These are phyloP conservation scores for Rhizoctonia solani DNA, from an alignment of 1,284 basidiomycete genomes.

Conservation along the genomic window DNA sequence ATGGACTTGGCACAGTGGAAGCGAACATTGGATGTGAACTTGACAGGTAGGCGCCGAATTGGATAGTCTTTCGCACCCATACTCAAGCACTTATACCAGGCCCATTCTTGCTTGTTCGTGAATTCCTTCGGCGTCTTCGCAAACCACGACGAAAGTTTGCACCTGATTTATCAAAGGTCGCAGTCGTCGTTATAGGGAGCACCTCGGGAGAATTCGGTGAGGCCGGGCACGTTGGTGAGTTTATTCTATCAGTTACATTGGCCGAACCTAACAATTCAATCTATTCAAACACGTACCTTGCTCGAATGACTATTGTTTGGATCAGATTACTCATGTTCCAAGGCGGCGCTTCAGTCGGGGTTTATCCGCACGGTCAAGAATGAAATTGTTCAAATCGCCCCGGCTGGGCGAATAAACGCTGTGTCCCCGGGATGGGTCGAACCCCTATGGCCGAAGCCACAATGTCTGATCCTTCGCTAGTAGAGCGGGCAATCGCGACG, in stretches of 20 bases:
- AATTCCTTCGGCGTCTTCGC: conserved; percentile 59
- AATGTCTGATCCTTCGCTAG: conserved; percentile 52
- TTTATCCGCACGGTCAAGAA: conserved; percentile 71
- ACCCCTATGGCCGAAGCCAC: conserved; percentile 62
- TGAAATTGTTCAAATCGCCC: conserved; percentile 77
- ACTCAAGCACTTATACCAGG: neutral
- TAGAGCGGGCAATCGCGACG: conserved; percentile 66
- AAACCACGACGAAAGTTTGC: conserved; percentile 46
- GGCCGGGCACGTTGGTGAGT: conserved; percentile 66
- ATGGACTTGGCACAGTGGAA: conserved; percentile 72
- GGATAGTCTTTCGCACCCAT: neutral
- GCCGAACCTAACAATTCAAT: conserved; percentile 35
- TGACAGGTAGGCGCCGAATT: conserved; percentile 53
- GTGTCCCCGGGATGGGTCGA: conserved; percentile 72
- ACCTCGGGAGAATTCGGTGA: conserved; percentile 76
- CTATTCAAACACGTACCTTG: neutral
- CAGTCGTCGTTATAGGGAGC: conserved; percentile 69
- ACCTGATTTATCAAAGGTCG: conserved; percentile 54
- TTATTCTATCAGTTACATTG: conserved; percentile 45
- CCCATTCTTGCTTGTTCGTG: conserved; percentile 65
- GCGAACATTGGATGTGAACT: conserved; percentile 62
- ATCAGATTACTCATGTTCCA: conserved; percentile 34
- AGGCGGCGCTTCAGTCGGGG: conserved; percentile 71
- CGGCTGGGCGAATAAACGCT: conserved; percentile 68
- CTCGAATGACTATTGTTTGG: conserved; percentile 38